Percentiles rank a stretch among this genome's conserved stretches.
Conservation (phyloP, 2,329 filamentous ascomycete species). For the Verticillium zaregamsianum region DNA sequence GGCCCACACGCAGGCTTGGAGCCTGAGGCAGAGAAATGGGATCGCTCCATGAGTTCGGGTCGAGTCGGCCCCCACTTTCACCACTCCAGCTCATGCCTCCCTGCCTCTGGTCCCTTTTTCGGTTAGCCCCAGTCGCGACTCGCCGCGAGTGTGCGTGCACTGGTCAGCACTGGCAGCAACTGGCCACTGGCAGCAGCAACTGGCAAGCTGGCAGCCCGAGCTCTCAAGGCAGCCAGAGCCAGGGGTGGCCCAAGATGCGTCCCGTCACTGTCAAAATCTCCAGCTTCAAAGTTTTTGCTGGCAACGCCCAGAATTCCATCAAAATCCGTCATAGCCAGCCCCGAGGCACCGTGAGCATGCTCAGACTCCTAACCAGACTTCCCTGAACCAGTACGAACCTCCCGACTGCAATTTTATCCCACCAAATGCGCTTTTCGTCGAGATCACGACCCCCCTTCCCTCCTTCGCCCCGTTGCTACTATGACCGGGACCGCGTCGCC, state of each 20-base stretch:
- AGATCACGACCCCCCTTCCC: conserved; percentile 46
- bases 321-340: conserved; percentile 40
- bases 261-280: conserved; percentile 9
- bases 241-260: conserved; percentile 11
- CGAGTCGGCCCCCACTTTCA: neutral
- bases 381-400: conserved; percentile 39
- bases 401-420: conserved; percentile 52
- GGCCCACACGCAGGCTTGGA: conserved; percentile 15
- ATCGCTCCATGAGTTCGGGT: neutral
- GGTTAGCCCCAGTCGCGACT: conserved; percentile 5
- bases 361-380: conserved; percentile 45
- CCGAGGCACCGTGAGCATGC: conserved; percentile 49
- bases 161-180: neutral
- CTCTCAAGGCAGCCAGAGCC: conserved; percentile 1
- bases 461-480: conserved; percentile 40
- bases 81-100: neutral
- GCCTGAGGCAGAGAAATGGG: conserved; percentile 6
- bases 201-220: neutral
- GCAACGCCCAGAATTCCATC: conserved; percentile 36
- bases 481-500: conserved; percentile 60
- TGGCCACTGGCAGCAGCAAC: neutral
- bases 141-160: neutral
- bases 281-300: conserved; percentile 44
- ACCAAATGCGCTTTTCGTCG: conserved; percentile 55
- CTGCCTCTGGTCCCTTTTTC: conserved; percentile 4